Conservation (phyloP, 2,329 filamentous ascomycete species). For the Nigrospora oryzae region DNA sequence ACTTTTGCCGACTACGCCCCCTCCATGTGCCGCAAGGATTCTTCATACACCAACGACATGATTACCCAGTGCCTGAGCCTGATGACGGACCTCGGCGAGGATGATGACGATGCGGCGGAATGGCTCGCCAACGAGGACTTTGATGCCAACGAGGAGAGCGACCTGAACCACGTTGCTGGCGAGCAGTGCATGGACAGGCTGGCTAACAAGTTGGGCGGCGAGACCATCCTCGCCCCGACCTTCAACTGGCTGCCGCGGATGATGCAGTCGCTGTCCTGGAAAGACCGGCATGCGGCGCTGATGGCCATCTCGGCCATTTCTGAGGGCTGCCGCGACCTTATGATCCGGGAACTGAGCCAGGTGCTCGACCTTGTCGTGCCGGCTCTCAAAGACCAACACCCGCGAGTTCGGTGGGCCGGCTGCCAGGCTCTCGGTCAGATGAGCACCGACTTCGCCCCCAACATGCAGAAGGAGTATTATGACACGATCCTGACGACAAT, state of each 20-base stretch:
- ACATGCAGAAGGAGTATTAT: conserved; percentile 96
- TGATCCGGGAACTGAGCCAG: conserved; percentile 90
- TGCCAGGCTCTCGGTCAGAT: conserved; percentile 99
- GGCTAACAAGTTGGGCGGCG: conserved; percentile 94
- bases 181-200: conserved; percentile 98
- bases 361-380: conserved; percentile 93
- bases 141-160: conserved; percentile 81
- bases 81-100: conserved; percentile 93
- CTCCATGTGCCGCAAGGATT: conserved; percentile 89
- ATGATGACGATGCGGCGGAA: conserved; percentile 89
- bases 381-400: conserved; percentile 79
- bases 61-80: conserved; percentile 95
- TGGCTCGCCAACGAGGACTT: conserved; percentile 93
- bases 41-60: conserved; percentile 91
- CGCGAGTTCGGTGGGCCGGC: conserved; percentile 91
- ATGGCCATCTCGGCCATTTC: conserved; percentile 99
- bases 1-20: conserved; percentile 95
- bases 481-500: conserved; percentile 80
- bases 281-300: conserved; percentile 88
- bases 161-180: conserved; percentile 93
- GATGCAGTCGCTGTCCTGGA: conserved; percentile 93
- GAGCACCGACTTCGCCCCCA: conserved; percentile 97
- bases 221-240: conserved; percentile 83
- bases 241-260: conserved; percentile 96
- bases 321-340: conserved; percentile 90